Evolutionary conservation across 768 basidiomycete genomes (phyloP), one percentile per base, ranked within the genome.

Genomic region (Naganishia antarctica): DNA sequence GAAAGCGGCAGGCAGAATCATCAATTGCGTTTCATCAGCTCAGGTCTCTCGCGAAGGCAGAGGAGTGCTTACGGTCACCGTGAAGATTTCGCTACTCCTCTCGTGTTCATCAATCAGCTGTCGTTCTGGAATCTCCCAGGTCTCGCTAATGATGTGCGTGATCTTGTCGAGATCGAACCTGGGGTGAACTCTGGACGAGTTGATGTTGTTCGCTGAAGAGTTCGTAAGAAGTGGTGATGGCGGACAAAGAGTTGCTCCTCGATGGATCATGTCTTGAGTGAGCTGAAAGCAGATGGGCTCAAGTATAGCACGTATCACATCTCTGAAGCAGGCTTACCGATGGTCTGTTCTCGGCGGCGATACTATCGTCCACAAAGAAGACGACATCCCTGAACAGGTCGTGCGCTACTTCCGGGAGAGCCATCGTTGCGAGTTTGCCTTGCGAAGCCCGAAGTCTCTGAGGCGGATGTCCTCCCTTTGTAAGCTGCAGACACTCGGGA

Each of bases 61-160:
- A n/a, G n/a, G 21, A 32, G 21, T 26, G 7, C 60, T 53, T 40
- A 63, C 62, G 3, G 49, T 63, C 7, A 63, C 62, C 8, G 51
- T 63, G 9, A 53, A 32, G 25, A 43, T 51, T 25, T 43, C 48
- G 5, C 23, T 23, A 15, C 16, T 41, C n/a, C 41, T 53, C 23
- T 18, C 1, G 40, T 53, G 40, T n/a, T 15, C 16, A 8, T 63
- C 49, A 2, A 63, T 44, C 21, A 63, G 44, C 16, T 40, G 37
- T 7, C 62, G 41, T 23, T 63, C 62, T 12, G 46, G 34, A n/a
- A 63, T 51, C 26, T 63, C 51, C 62, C 62, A 63, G 9, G 62
- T 51, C 28, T 32, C 32, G 18, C 44, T 63, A 40, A 63, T 63
- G 49, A 63, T 63, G 62, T 63, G 62, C 26, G 62, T 63, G 26